These are phyloP conservation scores for Tuber calosporum DNA, from an alignment of 495 filamentous ascomycete species.

Conservation along the genomic window DNA sequence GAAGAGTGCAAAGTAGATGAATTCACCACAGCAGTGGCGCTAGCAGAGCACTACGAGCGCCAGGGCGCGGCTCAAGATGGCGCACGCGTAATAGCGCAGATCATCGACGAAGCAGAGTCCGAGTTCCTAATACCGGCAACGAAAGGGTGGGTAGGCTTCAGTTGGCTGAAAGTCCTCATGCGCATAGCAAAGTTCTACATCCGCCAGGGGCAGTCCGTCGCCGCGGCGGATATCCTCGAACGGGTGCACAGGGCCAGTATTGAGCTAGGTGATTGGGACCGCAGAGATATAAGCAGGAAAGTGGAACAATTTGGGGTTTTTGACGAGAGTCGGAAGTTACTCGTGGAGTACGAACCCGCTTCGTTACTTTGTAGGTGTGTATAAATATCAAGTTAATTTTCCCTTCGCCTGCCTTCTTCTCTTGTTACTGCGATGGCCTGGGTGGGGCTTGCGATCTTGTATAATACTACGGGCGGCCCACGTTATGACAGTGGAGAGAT, in stretches of 20 bases:
- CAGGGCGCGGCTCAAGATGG: neutral
- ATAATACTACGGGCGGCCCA: neutral
- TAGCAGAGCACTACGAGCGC: neutral
- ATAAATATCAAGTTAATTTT: neutral
- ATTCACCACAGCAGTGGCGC: neutral
- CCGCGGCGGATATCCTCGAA: neutral
- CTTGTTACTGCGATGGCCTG: neutral
- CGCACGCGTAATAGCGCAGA: neutral
- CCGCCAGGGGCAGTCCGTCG: constrained; percentile 1
- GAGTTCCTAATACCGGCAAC: neutral
- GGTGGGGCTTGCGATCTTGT: neutral
- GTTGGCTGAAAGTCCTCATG: neutral
- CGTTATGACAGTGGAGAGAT: neutral
- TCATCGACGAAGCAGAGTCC: neutral
- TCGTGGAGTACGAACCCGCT: neutral
- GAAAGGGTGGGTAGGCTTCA: neutral
- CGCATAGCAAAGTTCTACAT: neutral
- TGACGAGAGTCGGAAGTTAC: neutral
- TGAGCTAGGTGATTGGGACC: neutral
- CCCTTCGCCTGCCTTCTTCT: neutral
- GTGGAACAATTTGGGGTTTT: neutral
- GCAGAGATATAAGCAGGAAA: neutral
- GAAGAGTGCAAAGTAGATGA: neutral
- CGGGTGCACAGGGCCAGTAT: neutral
- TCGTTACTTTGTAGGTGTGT: neutral